Percentiles rank a stretch among this genome's conserved stretches.
phyloP scores from a whole-genome alignment of 1,284 basidiomycete genomes.

The Ustilago cynodontis region DNA sequence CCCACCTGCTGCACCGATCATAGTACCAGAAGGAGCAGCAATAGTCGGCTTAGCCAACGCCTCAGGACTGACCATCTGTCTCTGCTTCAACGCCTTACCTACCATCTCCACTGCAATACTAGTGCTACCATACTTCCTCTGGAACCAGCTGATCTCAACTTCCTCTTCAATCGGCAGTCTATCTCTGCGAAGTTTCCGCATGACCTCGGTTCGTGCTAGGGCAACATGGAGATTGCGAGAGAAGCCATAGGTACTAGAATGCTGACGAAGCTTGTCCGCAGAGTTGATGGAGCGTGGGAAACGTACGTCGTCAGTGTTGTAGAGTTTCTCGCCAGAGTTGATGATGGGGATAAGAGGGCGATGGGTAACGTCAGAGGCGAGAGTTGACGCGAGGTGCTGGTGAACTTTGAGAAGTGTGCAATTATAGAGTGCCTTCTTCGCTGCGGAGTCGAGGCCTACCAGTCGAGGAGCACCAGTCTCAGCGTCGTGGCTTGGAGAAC shows the following conservation, averaged over 20 bases:
- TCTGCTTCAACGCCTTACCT: slow-evolving; percentile 33
- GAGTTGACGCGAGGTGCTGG: slow-evolving; percentile 45
- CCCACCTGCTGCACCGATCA: background rate
- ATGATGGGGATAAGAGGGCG: slow-evolving; percentile 34
- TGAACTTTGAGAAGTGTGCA: slow-evolving; percentile 64
- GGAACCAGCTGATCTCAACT: slow-evolving; percentile 64
- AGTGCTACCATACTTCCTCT: slow-evolving; percentile 50
- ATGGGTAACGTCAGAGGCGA: slow-evolving; percentile 26
- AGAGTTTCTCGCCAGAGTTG: slow-evolving; percentile 21
- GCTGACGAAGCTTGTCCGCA: slow-evolving; percentile 21
- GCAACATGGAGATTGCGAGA: slow-evolving; percentile 46
- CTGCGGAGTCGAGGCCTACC: slow-evolving; percentile 50
- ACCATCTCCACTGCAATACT: slow-evolving; percentile 50
- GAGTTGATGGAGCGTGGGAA: slow-evolving; percentile 61
- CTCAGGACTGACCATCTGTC: slow-evolving; percentile 53
- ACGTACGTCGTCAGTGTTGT: slow-evolving; percentile 39
- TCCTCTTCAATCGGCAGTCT: slow-evolving; percentile 44
- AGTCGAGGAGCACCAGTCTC: slow-evolving; percentile 1
- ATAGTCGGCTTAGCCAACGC: slow-evolving; percentile 57
- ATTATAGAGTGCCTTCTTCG: slow-evolving; percentile 60
- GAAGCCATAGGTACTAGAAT: slow-evolving; percentile 40
- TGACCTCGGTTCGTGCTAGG: slow-evolving; percentile 49
- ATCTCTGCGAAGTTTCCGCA: slow-evolving; percentile 49
- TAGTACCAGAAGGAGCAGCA: slow-evolving; percentile 5
- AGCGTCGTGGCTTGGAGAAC: slow-evolving; percentile 21